Conservation (phyloP, 371 early-diverging fungal species). For the Amoeboaphelidium occidentale region DNA sequence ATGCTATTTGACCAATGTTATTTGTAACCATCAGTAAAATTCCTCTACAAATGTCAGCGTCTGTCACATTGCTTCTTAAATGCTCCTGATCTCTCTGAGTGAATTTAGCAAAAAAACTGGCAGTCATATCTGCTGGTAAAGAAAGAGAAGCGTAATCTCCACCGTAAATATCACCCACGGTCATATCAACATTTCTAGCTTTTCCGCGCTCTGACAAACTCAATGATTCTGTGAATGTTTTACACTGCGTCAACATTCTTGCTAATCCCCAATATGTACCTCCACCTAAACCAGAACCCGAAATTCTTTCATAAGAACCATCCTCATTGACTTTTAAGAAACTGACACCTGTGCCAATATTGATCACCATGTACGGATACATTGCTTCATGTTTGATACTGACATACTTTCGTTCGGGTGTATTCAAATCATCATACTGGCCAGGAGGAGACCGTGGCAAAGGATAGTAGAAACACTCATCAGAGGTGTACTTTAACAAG, state of each 20-base stretch:
- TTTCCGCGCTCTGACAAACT: conserved; percentile 1
- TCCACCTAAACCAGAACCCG: conserved; percentile 2
- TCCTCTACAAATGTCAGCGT: not conserved
- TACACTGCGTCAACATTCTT: not conserved
- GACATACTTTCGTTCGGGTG: too few relatives aligned
- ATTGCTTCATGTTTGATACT: too few relatives aligned
- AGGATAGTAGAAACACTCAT: not conserved
- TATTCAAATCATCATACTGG: not conserved
- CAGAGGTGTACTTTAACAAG: not conserved
- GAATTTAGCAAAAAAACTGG: conserved; percentile 3
- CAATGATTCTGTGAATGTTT: conserved; percentile 2
- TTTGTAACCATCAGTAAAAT: conserved; percentile 3
- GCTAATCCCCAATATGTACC: conserved; percentile 3
- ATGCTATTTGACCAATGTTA: conserved; percentile 6
- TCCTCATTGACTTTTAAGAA: not conserved
- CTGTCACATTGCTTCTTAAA: not conserved
- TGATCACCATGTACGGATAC: conserved; percentile 1
- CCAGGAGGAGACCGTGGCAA: not conserved
- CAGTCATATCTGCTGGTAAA: conserved; percentile 1
- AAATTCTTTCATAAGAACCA: not conserved
- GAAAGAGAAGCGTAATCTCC: conserved; percentile 1
- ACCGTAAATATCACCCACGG: conserved; percentile 5
- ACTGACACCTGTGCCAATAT: conserved; percentile 1
- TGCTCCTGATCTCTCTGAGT: conserved; percentile 1
- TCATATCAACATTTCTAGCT: conserved; percentile 3